phyloP scores from a whole-genome alignment of 169 alveolate species.

The Plasmodium yoelii region DNA sequence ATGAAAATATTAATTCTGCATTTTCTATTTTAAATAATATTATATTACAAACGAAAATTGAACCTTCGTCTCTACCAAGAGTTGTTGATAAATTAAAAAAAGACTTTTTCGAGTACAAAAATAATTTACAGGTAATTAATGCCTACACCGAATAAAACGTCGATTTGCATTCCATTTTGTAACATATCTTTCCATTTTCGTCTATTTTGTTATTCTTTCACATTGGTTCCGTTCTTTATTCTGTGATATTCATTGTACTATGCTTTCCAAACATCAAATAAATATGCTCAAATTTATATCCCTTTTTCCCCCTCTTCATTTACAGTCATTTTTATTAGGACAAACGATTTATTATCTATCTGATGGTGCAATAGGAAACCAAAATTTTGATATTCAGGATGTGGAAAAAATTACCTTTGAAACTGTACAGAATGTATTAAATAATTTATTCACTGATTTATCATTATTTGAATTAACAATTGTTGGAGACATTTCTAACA shows the following conservation, averaged over 20 bases:
- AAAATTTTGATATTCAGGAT: conserved; percentile 71
- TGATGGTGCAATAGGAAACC: conserved; percentile 79
- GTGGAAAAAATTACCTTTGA: conserved; percentile 65
- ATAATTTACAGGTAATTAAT: conserved; percentile 71
- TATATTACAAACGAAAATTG: conserved; percentile 56
- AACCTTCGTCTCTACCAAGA: conserved; percentile 69
- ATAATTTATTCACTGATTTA: conserved; percentile 51
- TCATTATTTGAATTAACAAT: conserved; percentile 57
- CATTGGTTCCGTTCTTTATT: no score
- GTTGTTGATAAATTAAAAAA: conserved; percentile 80
- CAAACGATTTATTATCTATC: conserved; percentile 82
- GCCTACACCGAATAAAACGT: conserved; percentile 37
- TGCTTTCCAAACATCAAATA: no score
- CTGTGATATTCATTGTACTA: no score
- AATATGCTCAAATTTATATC: no score
- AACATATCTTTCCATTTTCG: no score
- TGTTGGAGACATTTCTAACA: conserved; percentile 51
- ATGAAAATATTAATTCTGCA: conserved; percentile 64
- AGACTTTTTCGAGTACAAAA: conserved; percentile 82
- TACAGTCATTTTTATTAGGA: conserved; percentile 80
- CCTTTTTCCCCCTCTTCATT: neutral
- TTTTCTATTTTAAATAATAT: conserved; percentile 59
- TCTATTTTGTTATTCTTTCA: neutral
- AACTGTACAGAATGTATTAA: conserved; percentile 72
- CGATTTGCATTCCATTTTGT: conserved; percentile 9